Base-by-base conservation (phyloP, 306 rosid genomes). In the Glycine latifolia region DNA sequence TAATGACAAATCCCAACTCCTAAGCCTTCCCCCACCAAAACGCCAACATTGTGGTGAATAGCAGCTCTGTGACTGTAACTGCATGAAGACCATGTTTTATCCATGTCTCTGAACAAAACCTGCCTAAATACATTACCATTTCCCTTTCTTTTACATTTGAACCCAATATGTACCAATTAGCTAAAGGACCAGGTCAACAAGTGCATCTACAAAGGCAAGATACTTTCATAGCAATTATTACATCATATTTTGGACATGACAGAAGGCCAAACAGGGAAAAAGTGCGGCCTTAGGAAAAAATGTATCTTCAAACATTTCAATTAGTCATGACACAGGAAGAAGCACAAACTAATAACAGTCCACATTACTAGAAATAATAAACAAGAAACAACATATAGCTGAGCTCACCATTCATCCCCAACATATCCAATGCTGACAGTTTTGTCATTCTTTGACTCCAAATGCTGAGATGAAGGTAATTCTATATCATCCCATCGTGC, bases 331-430 rank as follows among this genome's bases (percentile, higher is more conserved):
- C 26, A 56, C 3, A 37, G 13, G 44, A 73, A 63, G 13, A 26
- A 26, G 55, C 33, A 50, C 44, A 68, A 59, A 82, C 71, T 67
- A 67, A 39, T 8, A 61, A 37, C 31, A 26, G 31, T 26, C 10
- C 56, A 60, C 50, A 71, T 44, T 35, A 53, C 35, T 48, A 71
- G 3, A 17, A 37, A 75, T 48, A 78, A 72, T 14, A 71, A 72
- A 31, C 26, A 37, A 48, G 6, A 3, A 55, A 53, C 11, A 55
- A 66, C 17, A 63, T 15, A 37, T 67, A 7, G 71, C 75, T 68
- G 39, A 53, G 60, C 97, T 91, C 79, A 95, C 99, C 98, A 95
- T 75, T 91, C 97, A 87, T 95, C 97, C 49, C 89, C 93, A 4
- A 87, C 83, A 69, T 91, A 90, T 81, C 99, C 99, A 8, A 93